Evolutionary conservation across 148 eudicot species (phyloP).

Genomic region (Pharnaceum exiguum): DNA sequence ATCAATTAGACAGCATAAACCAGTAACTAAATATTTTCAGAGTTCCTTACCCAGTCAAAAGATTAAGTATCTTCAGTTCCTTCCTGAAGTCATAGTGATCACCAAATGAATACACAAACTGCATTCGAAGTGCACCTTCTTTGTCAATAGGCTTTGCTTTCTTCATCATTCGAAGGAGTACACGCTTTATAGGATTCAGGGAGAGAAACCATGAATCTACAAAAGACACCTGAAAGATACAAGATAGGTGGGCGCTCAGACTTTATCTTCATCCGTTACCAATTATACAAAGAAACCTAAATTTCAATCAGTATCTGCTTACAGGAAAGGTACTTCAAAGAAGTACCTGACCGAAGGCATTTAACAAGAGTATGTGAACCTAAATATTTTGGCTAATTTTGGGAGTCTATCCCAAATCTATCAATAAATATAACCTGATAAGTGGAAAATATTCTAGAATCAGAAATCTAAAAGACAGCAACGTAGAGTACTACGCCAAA

Average conservation of each 20-base stretch:
- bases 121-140: conserved; percentile 45
- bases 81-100: conserved; percentile 90
- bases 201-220: conserved; percentile 85
- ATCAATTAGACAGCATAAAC: not conserved
- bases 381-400: no score
- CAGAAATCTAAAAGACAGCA: no score
- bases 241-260: not conserved
- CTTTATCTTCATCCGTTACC: not conserved
- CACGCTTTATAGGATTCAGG: conserved; percentile 45
- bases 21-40: not conserved
- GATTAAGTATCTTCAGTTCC: conserved; percentile 87
- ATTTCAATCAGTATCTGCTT: not conserved
- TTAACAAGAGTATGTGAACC: no score
- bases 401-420: no score
- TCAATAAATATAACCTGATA: no score
- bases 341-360: no score
- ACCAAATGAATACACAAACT: conserved; percentile 78
- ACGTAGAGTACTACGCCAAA: no score
- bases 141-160: conserved; percentile 58
- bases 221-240: conserved; percentile 55
- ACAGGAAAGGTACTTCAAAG: no score
- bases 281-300: not conserved
- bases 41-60: conserved; percentile 71
- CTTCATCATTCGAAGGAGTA: conserved; percentile 75
- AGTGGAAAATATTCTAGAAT: no score